phyloP scores from a whole-genome alignment of 306 rosid species.

The Mimosa pudica region DNA sequence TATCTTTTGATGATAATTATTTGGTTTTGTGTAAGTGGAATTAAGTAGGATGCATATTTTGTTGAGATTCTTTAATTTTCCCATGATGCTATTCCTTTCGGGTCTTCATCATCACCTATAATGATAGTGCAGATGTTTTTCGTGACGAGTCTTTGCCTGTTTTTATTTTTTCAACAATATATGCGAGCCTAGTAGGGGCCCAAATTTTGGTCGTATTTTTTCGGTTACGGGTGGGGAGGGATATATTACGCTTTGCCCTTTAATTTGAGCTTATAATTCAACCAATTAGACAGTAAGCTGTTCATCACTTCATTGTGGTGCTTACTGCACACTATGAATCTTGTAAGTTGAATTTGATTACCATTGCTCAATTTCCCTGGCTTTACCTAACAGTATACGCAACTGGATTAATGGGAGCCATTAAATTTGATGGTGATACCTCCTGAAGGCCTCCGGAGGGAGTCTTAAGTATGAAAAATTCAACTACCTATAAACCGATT shows the following conservation, averaged over 20 bases:
- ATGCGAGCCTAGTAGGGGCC: constrained; percentile 16
- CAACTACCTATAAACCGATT: no score
- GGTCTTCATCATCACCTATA: not conserved
- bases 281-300: constrained; percentile 19
- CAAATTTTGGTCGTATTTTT: not conserved
- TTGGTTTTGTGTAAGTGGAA: not conserved
- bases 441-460: no score
- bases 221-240: not conserved
- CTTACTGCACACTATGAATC: constrained; percentile 12
- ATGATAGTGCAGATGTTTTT: not conserved
- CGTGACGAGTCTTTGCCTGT: not conserved
- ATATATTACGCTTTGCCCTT: no score
- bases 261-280: constrained; percentile 1
- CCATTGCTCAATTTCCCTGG: no score
- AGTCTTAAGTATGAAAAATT: no score
- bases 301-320: constrained; percentile 12
- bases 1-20: not conserved
- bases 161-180: not conserved
- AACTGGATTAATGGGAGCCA: no score
- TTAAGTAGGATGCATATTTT: not conserved
- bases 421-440: no score
- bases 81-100: constrained; percentile 4
- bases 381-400: no score
- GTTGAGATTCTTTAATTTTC: not conserved
- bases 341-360: constrained; percentile 10